phyloP scores from a whole-genome alignment of 225 moss, liverwort and hornwort species.

The Physcomitrium patens region DNA sequence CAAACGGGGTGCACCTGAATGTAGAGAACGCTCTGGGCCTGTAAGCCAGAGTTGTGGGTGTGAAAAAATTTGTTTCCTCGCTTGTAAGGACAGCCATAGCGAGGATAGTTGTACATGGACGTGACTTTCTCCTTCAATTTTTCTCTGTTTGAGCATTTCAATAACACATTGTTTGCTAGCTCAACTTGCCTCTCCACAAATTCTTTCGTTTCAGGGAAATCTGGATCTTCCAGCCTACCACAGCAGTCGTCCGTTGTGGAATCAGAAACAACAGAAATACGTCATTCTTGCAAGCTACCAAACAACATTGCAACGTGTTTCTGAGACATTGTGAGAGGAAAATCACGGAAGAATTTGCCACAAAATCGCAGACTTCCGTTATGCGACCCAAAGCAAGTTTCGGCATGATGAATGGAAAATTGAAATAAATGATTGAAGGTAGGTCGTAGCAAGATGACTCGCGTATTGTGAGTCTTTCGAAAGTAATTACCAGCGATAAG shows the following conservation, averaged over 20 bases:
- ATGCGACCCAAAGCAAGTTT: too few relatives aligned
- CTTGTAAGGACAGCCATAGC: slow-evolving; percentile 80
- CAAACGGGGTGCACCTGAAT: slow-evolving; percentile 54
- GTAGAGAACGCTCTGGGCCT: slow-evolving; percentile 81
- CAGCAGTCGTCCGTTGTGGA: background rate
- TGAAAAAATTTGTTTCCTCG: slow-evolving; percentile 76
- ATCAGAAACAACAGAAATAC: background rate
- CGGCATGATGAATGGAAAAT: too few relatives aligned
- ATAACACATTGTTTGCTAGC: slow-evolving; percentile 64
- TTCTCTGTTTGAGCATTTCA: slow-evolving; percentile 55
- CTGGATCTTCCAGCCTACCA: slow-evolving; percentile 85
- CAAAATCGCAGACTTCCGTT: too few relatives aligned
- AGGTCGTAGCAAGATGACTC: too few relatives aligned
- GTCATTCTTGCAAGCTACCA: too few relatives aligned
- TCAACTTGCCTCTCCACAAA: slow-evolving; percentile 70
- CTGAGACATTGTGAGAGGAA: too few relatives aligned
- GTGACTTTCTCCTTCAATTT: slow-evolving; percentile 75
- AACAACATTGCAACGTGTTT: too few relatives aligned
- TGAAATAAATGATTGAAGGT: too few relatives aligned
- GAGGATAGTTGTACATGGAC: slow-evolving; percentile 71
- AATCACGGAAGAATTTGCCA: too few relatives aligned
- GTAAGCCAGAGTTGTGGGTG: slow-evolving; percentile 77
- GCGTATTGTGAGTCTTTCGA: background rate
- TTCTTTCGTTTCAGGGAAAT: slow-evolving; percentile 69
- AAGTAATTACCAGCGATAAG: slow-evolving; percentile 79